These are phyloP conservation scores for Saturnispora kantuleensis DNA, from an alignment of 805 yeast genomes.

Conservation along the genomic window DNA sequence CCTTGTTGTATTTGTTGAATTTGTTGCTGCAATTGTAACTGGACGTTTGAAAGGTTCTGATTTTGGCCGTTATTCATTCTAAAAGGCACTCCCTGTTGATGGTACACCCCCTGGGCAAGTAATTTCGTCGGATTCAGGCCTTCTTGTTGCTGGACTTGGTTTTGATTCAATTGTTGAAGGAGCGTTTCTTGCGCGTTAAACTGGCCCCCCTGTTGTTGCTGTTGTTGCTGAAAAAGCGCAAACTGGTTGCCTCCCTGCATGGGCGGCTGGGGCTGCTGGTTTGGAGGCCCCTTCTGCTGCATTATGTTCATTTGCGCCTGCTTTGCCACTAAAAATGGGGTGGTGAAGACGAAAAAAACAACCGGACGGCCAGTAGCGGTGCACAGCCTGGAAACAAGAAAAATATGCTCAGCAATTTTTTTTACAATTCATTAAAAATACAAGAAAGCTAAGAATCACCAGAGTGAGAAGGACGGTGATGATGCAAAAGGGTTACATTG, in stretches of 20 bases:
- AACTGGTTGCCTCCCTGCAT: not conserved
- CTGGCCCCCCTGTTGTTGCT: not conserved
- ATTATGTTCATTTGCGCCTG: not conserved
- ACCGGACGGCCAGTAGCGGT: too few species aligned
- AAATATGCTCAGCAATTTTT: too few species aligned
- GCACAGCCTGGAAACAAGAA: too few species aligned
- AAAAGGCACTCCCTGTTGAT: slow-evolving; percentile 16
- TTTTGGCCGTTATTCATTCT: slow-evolving; percentile 6
- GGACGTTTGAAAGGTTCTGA: slow-evolving; percentile 3
- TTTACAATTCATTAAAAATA: too few species aligned
- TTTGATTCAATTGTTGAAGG: slow-evolving; percentile 2
- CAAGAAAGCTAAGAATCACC: too few species aligned
- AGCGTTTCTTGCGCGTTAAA: slow-evolving; percentile 7
- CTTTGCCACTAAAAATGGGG: too few species aligned
- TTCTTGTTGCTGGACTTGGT: slow-evolving; percentile 13
- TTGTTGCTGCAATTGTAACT: slow-evolving; percentile 8
- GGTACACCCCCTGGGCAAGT: slow-evolving; percentile 17
- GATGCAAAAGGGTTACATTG: too few species aligned
- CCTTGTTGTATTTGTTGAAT: slow-evolving; percentile 7
- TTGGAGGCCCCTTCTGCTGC: not conserved
- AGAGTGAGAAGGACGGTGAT: too few species aligned
- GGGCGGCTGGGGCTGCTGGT: too few species aligned
- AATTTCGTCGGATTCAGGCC: slow-evolving; percentile 13
- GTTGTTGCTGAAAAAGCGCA: slow-evolving; percentile 1
- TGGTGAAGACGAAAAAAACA: too few species aligned